These are phyloP conservation scores for Daldinia caldariorum DNA, from an alignment of 495 filamentous ascomycete species.

Conservation along the genomic window DNA sequence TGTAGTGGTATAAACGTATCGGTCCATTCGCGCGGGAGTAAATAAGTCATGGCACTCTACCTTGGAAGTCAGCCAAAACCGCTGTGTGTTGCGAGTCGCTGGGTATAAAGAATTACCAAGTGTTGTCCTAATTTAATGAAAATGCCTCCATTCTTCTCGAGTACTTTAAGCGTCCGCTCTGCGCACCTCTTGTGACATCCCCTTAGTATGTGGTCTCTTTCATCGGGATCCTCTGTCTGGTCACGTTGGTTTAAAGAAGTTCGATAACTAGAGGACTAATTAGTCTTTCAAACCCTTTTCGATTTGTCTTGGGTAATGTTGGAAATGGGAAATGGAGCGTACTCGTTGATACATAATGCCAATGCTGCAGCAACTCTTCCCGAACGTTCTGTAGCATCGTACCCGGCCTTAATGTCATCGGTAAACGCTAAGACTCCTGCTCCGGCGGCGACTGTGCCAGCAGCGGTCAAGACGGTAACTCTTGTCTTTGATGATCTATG, in stretches of 20 bases:
- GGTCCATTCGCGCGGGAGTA: conserved; percentile 94
- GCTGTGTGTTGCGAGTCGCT: background rate
- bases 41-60: conserved; percentile 91
- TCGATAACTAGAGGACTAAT: conserved; percentile 71
- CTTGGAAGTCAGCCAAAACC: conserved; percentile 29
- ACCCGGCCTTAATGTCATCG: conserved; percentile 77
- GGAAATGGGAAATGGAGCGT: conserved; percentile 53
- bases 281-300: conserved; percentile 8
- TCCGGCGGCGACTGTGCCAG: conserved; percentile 63
- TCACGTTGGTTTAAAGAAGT: conserved; percentile 77
- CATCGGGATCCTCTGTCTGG: conserved; percentile 64
- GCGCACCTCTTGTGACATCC: conserved; percentile 95
- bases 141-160: conserved; percentile 96
- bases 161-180: conserved; percentile 77
- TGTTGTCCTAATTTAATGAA: conserved; percentile 99
- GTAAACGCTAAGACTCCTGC: conserved; percentile 71
- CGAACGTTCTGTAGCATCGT: conserved; percentile 77
- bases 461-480: conserved; percentile 49
- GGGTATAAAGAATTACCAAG: conserved; percentile 60
- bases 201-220: conserved; percentile 72
- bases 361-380: conserved; percentile 81
- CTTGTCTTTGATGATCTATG: conserved; percentile 29
- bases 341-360: conserved; percentile 90
- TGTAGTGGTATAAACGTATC: conserved; percentile 95
- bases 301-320: background rate